These are phyloP conservation scores for Capsella bursapastoris DNA, from an alignment of 345 rosid species.

Conservation along the genomic window DNA sequence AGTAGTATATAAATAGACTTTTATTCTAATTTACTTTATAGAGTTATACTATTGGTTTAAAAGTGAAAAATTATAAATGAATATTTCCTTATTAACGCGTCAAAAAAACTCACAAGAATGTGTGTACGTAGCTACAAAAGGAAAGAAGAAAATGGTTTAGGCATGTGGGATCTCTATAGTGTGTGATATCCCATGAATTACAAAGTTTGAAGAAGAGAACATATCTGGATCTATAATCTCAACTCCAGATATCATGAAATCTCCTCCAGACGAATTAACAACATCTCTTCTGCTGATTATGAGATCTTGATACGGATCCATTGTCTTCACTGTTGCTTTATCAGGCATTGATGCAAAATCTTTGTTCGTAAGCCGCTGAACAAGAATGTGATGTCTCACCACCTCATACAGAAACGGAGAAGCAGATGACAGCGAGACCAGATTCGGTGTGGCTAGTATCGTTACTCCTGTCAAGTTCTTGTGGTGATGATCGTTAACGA, in stretches of 20 bases:
- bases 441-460: conserved; percentile 63
- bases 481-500: conserved; percentile 49
- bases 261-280: conserved; percentile 34
- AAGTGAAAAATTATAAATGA: neutral
- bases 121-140: neutral
- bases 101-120: neutral
- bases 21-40: no score
- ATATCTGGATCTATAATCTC: conserved; percentile 61
- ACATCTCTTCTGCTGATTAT: conserved; percentile 40
- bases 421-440: conserved; percentile 54
- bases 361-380: conserved; percentile 45
- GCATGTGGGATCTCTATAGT: conserved; percentile 45
- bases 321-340: conserved; percentile 50
- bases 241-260: conserved; percentile 54
- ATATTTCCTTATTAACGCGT: neutral
- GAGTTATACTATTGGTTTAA: no score
- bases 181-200: conserved; percentile 65
- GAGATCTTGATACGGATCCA: conserved; percentile 54
- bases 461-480: conserved; percentile 57
- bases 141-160: conserved; percentile 3
- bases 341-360: conserved; percentile 59
- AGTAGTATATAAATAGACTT: no score
- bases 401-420: conserved; percentile 58
- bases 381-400: conserved; percentile 63
- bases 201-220: conserved; percentile 51